Evolutionary conservation across 116 monocot species (phyloP).

Genomic region (Phalaenopsis hybrid): DNA sequence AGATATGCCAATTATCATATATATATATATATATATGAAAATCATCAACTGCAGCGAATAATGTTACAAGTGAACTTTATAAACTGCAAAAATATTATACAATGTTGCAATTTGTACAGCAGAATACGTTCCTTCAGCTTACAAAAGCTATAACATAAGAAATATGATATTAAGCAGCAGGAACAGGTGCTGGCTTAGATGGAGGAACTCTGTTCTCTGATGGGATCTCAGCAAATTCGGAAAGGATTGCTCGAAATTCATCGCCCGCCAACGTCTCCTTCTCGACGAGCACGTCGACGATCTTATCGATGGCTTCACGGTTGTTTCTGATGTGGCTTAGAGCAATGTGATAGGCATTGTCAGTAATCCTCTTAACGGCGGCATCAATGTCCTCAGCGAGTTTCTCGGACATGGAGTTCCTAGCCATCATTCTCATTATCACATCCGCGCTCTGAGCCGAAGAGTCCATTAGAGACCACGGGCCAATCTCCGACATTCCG

Average conservation of each 20-base stretch:
- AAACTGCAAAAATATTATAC: too few relatives aligned
- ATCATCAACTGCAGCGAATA: too few relatives aligned
- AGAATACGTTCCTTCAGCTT: too few relatives aligned
- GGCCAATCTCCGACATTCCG: constrained; percentile 96
- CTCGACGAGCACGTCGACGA: constrained; percentile 90
- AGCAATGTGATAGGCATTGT: constrained; percentile 73
- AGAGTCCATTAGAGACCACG: constrained; percentile 91
- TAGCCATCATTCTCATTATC: constrained; percentile 99
- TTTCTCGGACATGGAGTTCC: constrained; percentile 96
- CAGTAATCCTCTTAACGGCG: constrained; percentile 74
- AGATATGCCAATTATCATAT: too few relatives aligned
- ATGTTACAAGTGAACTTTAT: too few relatives aligned
- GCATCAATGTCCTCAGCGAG: constrained; percentile 87
- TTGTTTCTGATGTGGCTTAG: constrained; percentile 80
- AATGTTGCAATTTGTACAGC: too few relatives aligned
- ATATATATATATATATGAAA: too few relatives aligned
- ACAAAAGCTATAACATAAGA: too few relatives aligned
- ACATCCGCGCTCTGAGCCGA: constrained; percentile 72
- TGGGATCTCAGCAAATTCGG: constrained; percentile 85
- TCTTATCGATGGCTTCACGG: constrained; percentile 91
- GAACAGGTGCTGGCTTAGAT: constrained; percentile 41
- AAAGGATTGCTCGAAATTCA: constrained; percentile 84
- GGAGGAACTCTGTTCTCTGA: constrained; percentile 68
- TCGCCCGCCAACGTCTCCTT: constrained; percentile 86
- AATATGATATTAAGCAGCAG: constrained; percentile 13